A percentile compares a stretch with the other conserved stretches of the same genome.
Conservation (phyloP, 306 rosid genomes). For the Dryas drummondii region DNA sequence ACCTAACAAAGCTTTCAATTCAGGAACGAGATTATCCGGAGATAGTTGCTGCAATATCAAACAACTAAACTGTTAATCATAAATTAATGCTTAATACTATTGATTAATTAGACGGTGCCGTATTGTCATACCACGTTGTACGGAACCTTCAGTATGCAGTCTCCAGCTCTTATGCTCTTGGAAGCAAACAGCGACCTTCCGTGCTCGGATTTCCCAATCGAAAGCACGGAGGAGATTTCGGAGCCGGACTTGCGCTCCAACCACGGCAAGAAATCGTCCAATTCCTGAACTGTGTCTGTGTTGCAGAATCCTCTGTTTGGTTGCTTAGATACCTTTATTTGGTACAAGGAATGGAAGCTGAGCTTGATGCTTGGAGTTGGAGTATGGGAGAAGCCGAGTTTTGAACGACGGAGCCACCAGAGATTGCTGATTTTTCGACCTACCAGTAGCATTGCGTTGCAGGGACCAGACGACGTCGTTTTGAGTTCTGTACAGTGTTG, state of each 20-base stretch:
- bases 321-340: slow-evolving; percentile 31
- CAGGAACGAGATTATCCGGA: slow-evolving; percentile 50
- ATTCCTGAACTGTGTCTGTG: slow-evolving; percentile 13
- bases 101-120: background rate
- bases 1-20: slow-evolving; percentile 38
- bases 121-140: slow-evolving; percentile 47
- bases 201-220: slow-evolving; percentile 46
- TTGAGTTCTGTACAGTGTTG: background rate
- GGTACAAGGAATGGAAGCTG: slow-evolving; percentile 29
- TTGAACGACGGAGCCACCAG: slow-evolving; percentile 26
- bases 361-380: slow-evolving; percentile 24
- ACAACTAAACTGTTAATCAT: background rate
- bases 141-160: slow-evolving; percentile 71
- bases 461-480: slow-evolving; percentile 8
- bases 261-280: slow-evolving; percentile 61
- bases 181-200: slow-evolving; percentile 81
- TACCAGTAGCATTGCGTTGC: slow-evolving; percentile 42
- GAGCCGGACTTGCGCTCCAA: slow-evolving; percentile 56
- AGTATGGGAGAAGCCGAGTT: slow-evolving; percentile 21
- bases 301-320: background rate
- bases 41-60: slow-evolving; percentile 66
- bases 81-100: background rate
- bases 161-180: slow-evolving; percentile 49
- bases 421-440: slow-evolving; percentile 23
- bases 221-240: slow-evolving; percentile 56